Base-by-base conservation (phyloP, 768 basidiomycete species). In the Tulasnella sp. region DNA sequence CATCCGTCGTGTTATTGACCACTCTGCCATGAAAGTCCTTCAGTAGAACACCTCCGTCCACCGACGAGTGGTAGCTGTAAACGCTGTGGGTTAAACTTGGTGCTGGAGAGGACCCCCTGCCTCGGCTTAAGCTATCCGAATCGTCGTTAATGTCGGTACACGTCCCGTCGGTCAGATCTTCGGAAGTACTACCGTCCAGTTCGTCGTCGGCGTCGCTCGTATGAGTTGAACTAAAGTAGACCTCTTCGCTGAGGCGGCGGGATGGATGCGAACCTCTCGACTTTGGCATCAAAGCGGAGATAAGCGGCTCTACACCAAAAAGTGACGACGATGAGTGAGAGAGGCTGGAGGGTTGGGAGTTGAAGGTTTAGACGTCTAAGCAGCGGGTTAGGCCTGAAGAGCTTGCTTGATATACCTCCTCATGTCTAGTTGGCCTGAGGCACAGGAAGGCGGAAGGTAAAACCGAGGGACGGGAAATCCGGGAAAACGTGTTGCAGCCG, bases 201-300 rank as follows among this genome's bases (percentile, higher is more conserved):
- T 57, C 55, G 55, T 57, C 55, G 55, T 57, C 55, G 23, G 55
- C 55, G 55, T 57, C 55, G n/a, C 55, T 57, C 9, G 55, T n/a
- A 57, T 57, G 55, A 10, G 23, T 26, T 57, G 55, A 11, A 57
- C n/a, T 57, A 15, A 26, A 26, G n/a, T 57, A 57, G 55, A 15
- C 61, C 79, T 82, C 57, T 79, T 69, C 83, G 46, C n/a, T 72
- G 71, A 83, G 75, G 57, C 55, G n/a, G 9, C 23, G 55, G 55
- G 55, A 23, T n/a, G 23, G n/a, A 57, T 57, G 55, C n/a, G 13
- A 15, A 29, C 29, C 55, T 57, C 29, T 57, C 13, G 55, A 57
- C n/a, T 2, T 29, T 6, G 55, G n/a, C 55, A 57, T 57, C 55
- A 44, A 16, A 44, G 15, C 44, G 44, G 44, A 44, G 44, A 44